phyloP scores from a whole-genome alignment of 495 filamentous ascomycete genomes.

The Penicillium robsamsonii region DNA sequence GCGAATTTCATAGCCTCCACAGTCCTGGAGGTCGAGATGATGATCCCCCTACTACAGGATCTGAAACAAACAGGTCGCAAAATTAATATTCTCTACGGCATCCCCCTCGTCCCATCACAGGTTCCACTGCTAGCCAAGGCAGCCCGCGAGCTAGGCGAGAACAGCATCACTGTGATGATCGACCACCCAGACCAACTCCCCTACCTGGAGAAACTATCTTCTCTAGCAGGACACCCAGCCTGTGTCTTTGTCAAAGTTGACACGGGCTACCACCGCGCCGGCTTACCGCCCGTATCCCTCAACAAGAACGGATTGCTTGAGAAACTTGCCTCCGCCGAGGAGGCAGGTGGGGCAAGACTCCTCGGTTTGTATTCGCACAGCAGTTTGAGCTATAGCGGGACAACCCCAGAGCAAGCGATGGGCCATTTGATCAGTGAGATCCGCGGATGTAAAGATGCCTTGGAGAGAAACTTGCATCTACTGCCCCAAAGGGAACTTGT shows the following conservation, averaged over 20 bases:
- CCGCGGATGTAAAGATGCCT: constrained; percentile 50
- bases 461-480: constrained; percentile 33
- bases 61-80: constrained; percentile 47
- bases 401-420: constrained; percentile 54
- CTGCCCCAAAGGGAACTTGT: constrained; percentile 43
- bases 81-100: constrained; percentile 72
- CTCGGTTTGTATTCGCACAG: constrained; percentile 78
- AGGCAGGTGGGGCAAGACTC: constrained; percentile 41
- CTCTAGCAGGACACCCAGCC: constrained; percentile 40
- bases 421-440: constrained; percentile 60
- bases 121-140: constrained; percentile 56
- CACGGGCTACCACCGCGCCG: constrained; percentile 73
- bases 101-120: constrained; percentile 66
- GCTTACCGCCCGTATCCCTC: constrained; percentile 53
- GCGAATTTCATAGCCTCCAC: constrained; percentile 78
- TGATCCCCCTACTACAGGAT: constrained; percentile 60
- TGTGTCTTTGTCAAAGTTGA: constrained; percentile 76
- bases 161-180: constrained; percentile 63
- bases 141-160: constrained; percentile 47
- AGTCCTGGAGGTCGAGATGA: constrained; percentile 67
- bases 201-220: constrained; percentile 38
- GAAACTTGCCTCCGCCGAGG: constrained; percentile 42
- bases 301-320: constrained; percentile 52
- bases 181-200: constrained; percentile 67
- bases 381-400: constrained; percentile 65